Evolutionary conservation across 2,329 filamentous ascomycete species (phyloP), one percentile per base, ranked within the genome.

Genomic region (Aureobasidium mangrovei): DNA sequence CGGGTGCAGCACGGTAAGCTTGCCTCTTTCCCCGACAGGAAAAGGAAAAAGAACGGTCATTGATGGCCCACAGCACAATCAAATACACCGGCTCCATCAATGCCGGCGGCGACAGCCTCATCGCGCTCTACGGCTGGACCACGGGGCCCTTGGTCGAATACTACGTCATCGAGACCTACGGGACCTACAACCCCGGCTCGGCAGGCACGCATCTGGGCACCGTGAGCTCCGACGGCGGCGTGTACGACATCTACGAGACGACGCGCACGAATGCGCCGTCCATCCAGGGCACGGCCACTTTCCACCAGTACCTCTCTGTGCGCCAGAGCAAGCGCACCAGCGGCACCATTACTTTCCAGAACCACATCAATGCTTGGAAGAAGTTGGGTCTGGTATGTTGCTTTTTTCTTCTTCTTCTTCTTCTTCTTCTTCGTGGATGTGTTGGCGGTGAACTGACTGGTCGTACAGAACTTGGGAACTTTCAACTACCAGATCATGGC

Each of bases 71-170:
- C 62, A 78, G 76, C 57, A 70, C 67, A 52, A 77, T 80, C 63
- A 73, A 66, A 57, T 80, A 77, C 69, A 69, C 65, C 9, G 77
- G 72, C 39, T 68, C 65, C 36, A 79, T 73, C 69, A 69, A 63
- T 55, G 70, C 74, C 53, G 69, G 68, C 54, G 75, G 75, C 58
- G 78, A 79, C 69, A 63, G 63, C 26, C 81, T 81, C 63, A 71
- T 83, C 12, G 67, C 78, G 10, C 65, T 82, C n/a, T 82, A 82
- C 61, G 79, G 79, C 43, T 82, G 79, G 77, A 78, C 75, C 1
- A 68, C 63, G 18, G 73, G 71, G 63, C 77, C 77, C 0, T 66
- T 79, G n/a, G 70, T 80, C 62, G 79, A 81, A 60, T 81, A 80
- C 69, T 81, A 81, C 68, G 75, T 82, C 56, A 70, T 81, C 59